phyloP scores from a whole-genome alignment of 352 stramenopile genomes.

The Pythium phragmiticola region DNA sequence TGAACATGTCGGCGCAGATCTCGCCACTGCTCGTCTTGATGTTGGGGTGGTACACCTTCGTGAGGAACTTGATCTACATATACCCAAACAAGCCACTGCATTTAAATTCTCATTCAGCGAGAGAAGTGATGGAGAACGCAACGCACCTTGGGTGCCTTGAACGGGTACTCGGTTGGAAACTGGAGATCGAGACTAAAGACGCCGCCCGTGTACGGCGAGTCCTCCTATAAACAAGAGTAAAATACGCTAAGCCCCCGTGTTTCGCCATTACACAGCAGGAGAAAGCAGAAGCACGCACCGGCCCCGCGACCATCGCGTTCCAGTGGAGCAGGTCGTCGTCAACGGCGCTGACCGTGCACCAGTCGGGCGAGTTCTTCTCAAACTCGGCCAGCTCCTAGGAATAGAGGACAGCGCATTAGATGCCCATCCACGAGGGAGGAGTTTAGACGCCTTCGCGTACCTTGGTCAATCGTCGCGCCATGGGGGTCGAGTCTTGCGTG shows the following conservation, averaged over 20 bases:
- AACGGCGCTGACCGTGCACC: conserved; percentile 84
- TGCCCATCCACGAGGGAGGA: neutral
- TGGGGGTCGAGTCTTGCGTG: conserved; percentile 20
- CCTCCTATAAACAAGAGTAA: conserved; percentile 43
- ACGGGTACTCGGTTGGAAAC: conserved; percentile 96
- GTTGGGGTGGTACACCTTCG: conserved; percentile 96
- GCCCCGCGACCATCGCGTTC: conserved; percentile 88
- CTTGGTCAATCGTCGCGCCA: conserved; percentile 85
- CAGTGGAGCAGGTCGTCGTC: conserved; percentile 90
- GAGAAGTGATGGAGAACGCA: neutral
- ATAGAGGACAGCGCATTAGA: neutral
- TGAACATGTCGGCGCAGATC: conserved; percentile 96
- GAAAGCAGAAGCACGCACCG: conserved; percentile 46
- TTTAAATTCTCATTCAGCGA: neutral
- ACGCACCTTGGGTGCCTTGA: conserved; percentile 88
- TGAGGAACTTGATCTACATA: conserved; percentile 89
- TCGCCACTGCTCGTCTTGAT: conserved; percentile 95
- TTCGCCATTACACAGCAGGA: neutral
- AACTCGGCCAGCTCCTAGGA: conserved; percentile 83
- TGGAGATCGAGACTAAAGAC: conserved; percentile 95
- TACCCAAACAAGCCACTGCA: neutral
- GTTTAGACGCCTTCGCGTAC: conserved; percentile 23
- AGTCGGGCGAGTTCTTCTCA: conserved; percentile 88
- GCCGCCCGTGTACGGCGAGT: conserved; percentile 84
- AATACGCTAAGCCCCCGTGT: neutral